These are phyloP conservation scores for Aspergillus brunneoviolaceus DNA, from an alignment of 2,329 filamentous ascomycete species.

Conservation along the genomic window DNA sequence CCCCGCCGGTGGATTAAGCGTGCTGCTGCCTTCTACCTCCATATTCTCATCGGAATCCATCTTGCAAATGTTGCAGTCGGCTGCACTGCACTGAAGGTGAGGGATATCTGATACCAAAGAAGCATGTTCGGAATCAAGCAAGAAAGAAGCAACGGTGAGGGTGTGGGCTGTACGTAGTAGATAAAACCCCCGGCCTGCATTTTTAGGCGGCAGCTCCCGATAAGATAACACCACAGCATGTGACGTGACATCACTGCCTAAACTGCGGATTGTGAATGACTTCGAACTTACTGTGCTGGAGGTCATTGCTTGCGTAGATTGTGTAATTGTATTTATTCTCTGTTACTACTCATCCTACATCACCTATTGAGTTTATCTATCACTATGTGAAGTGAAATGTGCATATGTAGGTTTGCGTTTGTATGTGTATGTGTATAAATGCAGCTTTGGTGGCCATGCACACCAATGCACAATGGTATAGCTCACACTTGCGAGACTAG, in stretches of 20 bases:
- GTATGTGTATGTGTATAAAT: neutral
- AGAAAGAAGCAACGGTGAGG: no score
- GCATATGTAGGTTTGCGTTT: neutral
- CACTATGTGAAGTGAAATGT: no score
- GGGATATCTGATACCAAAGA: neutral
- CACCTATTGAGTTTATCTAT: no score
- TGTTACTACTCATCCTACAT: no score
- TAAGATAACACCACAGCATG: constrained; percentile 26
- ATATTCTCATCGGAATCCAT: constrained; percentile 34
- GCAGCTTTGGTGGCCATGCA: no score
- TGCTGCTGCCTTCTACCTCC: neutral
- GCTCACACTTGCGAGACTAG: constrained; percentile 10
- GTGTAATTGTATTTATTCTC: no score
- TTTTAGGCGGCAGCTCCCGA: constrained; percentile 29
- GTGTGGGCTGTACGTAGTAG: neutral
- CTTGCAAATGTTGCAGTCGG: neutral
- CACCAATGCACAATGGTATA: no score
- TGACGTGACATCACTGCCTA: constrained; percentile 24
- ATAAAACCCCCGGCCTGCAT: constrained; percentile 5
- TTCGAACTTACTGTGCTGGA: no score
- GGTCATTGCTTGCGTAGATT: no score
- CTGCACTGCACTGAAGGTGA: neutral
- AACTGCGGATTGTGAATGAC: no score
- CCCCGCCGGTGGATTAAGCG: constrained; percentile 10
- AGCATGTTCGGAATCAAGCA: neutral